Evolutionary conservation across 2,329 filamentous ascomycete genomes (phyloP), one percentile per base, ranked within the genome.

Genomic region (Colletotrichum sansevieriae): DNA sequence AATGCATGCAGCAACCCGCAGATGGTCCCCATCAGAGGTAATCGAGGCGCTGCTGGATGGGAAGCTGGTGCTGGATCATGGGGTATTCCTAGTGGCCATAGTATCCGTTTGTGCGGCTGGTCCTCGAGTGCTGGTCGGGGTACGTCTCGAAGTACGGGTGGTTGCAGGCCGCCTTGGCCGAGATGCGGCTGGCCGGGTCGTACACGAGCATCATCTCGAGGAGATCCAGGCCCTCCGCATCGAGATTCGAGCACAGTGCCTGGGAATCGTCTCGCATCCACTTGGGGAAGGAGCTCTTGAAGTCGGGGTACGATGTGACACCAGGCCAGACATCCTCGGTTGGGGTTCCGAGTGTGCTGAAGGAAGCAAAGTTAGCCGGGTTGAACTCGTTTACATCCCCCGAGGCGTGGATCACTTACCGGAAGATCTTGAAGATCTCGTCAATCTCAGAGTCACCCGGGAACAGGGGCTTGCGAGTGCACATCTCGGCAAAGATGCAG

Each of bases 401-500:
- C 29, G 8, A 63, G 25, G 25, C 59, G 15, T 54, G 57, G 18
- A 41, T 29, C 37, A 39, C 85, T 75, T 83, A 94, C 93, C 91
- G 89, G 90, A 97, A 97, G 78, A 91, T 95, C 82, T 94, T 95
- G 85, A 95, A 95, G 75, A 95, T 95, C 79, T 95, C 92, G 75
- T 95, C 92, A 79, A 95, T 95, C 77, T 95, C 92, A 12, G 93
- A 96, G 78, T 97, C 94, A 67, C 94, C 94, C 12, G 94, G 94
- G 84, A 97, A 97, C 49, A 97, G 85, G 5, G 94, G 94, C 82
- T 97, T 97, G 75, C 93, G 89, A 2, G 94, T 97, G 81, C 93
- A 97, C 95, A 97, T 97, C 81, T 97, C 94, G 10, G 95, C 94
- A 79, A 97, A 97, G 80, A 97, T 97, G 80, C 94, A 96, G 71